These are phyloP conservation scores for Auricularia cornea DNA, from an alignment of 768 basidiomycete species.

Conservation along the genomic window DNA sequence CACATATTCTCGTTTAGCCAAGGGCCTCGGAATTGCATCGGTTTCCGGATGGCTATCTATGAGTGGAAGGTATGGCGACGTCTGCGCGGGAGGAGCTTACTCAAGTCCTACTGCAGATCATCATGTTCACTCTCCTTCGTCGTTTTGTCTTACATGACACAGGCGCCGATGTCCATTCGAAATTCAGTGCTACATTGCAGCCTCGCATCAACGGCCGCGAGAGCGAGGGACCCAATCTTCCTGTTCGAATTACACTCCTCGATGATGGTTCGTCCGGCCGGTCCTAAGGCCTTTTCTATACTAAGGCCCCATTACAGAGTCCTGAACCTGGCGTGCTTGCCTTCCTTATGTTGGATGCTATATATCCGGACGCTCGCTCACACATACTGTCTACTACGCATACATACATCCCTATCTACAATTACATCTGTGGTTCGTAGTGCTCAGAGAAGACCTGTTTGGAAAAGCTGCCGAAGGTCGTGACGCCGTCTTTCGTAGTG, in stretches of 20 bases:
- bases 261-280: neutral
- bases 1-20: neutral
- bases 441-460: constrained; percentile 67
- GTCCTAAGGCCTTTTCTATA: too few relatives aligned
- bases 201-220: neutral
- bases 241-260: neutral
- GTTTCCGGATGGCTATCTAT: neutral
- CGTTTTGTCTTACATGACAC: neutral
- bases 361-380: too few relatives aligned
- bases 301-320: too few relatives aligned
- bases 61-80: neutral
- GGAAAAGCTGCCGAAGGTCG: constrained; percentile 84
- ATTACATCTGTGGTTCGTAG: constrained; percentile 28
- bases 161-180: neutral
- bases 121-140: neutral
- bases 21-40: neutral
- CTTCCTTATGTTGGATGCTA: too few relatives aligned
- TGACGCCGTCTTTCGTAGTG: constrained; percentile 28
- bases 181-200: neutral
- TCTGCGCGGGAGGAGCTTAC: neutral
- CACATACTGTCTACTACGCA: too few relatives aligned
- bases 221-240: neutral
- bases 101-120: neutral
- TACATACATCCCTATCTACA: neutral
- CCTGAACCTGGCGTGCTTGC: neutral